These are phyloP conservation scores for Noccaea bulbosa DNA, from an alignment of 345 rosid genomes.

Conservation along the genomic window DNA sequence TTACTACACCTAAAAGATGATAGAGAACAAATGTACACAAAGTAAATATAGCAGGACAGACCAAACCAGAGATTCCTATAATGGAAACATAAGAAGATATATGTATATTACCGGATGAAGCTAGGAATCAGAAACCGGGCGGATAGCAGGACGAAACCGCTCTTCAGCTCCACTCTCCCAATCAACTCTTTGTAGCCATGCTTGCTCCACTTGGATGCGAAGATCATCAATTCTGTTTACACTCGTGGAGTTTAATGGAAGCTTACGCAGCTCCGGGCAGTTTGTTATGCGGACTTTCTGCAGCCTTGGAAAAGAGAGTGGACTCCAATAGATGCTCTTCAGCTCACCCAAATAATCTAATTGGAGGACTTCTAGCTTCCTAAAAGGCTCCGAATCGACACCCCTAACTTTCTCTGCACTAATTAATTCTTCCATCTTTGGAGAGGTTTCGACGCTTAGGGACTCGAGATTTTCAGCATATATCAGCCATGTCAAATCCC, in stretches of 20 bases:
- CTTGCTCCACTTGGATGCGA: not conserved
- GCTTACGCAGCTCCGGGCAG: not conserved
- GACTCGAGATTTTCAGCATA: conserved; percentile 19
- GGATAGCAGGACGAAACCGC: not conserved
- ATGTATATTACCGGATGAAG: not conserved
- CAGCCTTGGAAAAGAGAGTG: conserved; percentile 4
- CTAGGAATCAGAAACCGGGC: not conserved
- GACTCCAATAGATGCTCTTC: not conserved
- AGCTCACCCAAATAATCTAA: not conserved
- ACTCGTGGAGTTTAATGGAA: not conserved
- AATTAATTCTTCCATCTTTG: conserved; percentile 15
- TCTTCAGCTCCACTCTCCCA: conserved; percentile 9
- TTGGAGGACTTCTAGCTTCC: not conserved
- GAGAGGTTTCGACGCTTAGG: not conserved
- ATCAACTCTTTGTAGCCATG: not conserved
- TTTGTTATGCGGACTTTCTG: not conserved
- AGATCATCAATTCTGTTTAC: not conserved
- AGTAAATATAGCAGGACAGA: not conserved
- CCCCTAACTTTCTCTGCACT: conserved; percentile 1
- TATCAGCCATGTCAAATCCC: conserved; percentile 26
- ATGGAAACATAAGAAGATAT: not conserved
- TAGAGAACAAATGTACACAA: not conserved
- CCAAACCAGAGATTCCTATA: not conserved
- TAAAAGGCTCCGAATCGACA: conserved; percentile 1
- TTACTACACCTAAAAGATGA: too few species aligned